Percentiles rank a stretch among this genome's conserved stretches.
Evolutionary conservation across 2,329 filamentous ascomycete genomes (phyloP).

Genomic region (Esteya vermicola): DNA sequence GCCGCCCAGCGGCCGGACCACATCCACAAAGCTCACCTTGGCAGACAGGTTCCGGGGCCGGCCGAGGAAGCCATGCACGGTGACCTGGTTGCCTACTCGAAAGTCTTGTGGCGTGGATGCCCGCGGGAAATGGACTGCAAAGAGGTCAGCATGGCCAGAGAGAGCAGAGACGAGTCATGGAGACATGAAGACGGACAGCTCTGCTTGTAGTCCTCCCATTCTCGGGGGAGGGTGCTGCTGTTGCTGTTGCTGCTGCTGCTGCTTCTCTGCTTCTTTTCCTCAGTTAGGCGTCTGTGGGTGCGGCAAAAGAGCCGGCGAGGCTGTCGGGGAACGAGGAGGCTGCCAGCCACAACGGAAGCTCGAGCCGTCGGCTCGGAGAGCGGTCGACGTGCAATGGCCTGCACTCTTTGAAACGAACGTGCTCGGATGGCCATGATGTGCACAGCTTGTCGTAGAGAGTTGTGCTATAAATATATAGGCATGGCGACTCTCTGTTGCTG

Average conservation of each 20-base stretch:
- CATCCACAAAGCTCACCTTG: constrained; percentile 55
- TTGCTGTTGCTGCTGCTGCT: no score
- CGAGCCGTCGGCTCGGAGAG: no score
- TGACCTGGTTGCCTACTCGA: constrained; percentile 25
- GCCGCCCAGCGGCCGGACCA: constrained; percentile 25
- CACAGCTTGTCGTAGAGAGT: not conserved
- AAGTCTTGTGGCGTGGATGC: constrained; percentile 15
- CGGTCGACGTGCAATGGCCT: not conserved
- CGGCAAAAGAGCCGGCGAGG: no score
- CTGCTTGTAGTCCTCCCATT: constrained; percentile 28
- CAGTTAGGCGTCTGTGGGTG: no score
- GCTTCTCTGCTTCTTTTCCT: no score
- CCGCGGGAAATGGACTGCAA: constrained; percentile 16
- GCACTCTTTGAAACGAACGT: constrained; percentile 1
- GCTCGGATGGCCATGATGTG: constrained; percentile 2
- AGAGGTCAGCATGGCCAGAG: not conserved
- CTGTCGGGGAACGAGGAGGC: not conserved
- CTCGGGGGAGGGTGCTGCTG: no score
- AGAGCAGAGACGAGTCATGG: not conserved
- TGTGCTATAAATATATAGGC: not conserved
- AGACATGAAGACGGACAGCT: constrained; percentile 24
- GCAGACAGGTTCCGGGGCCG: constrained; percentile 53
- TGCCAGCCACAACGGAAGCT: not conserved
- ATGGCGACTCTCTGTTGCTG: no score
- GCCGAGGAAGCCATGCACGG: constrained; percentile 58